A percentile compares a stretch with the other conserved stretches of the same genome.
These are phyloP conservation scores for Microsporum canis DNA, from an alignment of 2,329 filamentous ascomycete species.

Conservation along the genomic window DNA sequence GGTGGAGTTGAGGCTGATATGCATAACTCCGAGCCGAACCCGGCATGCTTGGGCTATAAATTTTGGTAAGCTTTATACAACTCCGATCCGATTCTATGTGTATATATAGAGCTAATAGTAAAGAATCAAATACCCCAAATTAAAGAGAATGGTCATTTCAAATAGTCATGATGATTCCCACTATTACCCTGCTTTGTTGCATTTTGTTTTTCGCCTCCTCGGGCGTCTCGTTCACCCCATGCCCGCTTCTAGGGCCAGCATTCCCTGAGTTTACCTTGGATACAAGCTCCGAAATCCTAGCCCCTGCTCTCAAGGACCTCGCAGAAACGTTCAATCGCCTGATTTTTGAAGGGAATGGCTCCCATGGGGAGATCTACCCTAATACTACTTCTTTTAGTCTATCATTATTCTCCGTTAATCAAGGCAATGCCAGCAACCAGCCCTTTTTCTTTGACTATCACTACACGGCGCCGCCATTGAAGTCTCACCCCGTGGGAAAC, in stretches of 20 bases:
- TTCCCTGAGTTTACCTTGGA: conserved; percentile 14
- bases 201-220: not conserved
- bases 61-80: not conserved
- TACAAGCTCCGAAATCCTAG: conserved; percentile 7
- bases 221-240: conserved; percentile 15
- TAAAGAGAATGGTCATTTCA: not conserved
- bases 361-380: conserved; percentile 13
- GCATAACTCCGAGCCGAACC: conserved; percentile 2
- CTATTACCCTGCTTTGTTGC: not conserved
- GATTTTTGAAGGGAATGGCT: not conserved
- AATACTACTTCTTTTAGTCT: conserved; percentile 18
- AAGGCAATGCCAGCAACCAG: conserved; percentile 10
- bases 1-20: not conserved
- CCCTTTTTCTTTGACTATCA: conserved; percentile 17
- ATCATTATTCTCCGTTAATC: conserved; percentile 16
- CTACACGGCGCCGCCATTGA: conserved; percentile 13
- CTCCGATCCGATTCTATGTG: not conserved
- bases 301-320: conserved; percentile 4
- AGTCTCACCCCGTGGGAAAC: not conserved
- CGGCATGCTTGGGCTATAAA: not conserved
- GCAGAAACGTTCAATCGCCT: not conserved
- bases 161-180: not conserved
- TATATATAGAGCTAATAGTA: not conserved
- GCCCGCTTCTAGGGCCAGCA: conserved; percentile 16
- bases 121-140: not conserved